Conservation (phyloP, 768 basidiomycete species). For the Mycena belliarum region DNA sequence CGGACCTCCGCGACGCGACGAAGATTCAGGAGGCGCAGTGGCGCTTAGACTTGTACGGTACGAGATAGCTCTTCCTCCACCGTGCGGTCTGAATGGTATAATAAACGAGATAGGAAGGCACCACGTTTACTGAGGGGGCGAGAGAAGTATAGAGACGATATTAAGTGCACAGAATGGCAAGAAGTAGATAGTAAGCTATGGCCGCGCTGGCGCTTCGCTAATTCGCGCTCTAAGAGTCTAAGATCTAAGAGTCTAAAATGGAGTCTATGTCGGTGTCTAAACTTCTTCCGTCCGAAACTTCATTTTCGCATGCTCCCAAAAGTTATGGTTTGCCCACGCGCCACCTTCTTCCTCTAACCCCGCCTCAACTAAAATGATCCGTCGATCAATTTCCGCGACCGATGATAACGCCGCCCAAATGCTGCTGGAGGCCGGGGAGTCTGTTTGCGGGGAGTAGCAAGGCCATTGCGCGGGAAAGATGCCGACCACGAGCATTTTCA, state of each 20-base stretch:
- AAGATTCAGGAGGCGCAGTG: constrained; percentile 33
- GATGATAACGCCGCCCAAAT: constrained; percentile 18
- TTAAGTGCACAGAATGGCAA: too few relatives aligned
- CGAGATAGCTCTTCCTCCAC: too few relatives aligned
- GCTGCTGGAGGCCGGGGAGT: neutral
- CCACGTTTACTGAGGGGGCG: too few relatives aligned
- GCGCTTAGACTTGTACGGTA: too few relatives aligned
- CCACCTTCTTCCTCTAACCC: constrained; percentile 4
- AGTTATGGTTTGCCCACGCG: constrained; percentile 1
- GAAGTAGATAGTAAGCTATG: neutral
- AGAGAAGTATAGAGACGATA: too few relatives aligned
- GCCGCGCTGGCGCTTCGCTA: neutral
- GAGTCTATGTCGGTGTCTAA: neutral
- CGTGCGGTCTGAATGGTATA: too few relatives aligned
- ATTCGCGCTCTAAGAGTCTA: neutral
- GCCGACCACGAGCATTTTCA: constrained; percentile 32
- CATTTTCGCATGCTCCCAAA: constrained; percentile 9
- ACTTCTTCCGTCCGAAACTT: neutral
- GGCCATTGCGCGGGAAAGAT: constrained; percentile 25
- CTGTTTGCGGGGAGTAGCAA: neutral
- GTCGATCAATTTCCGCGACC: constrained; percentile 16
- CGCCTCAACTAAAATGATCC: constrained; percentile 16
- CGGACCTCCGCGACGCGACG: constrained; percentile 36
- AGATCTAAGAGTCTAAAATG: constrained; percentile 2
- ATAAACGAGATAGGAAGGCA: too few relatives aligned